phyloP scores from a whole-genome alignment of 169 alveolate species.

The Eimeria necatrix region DNA sequence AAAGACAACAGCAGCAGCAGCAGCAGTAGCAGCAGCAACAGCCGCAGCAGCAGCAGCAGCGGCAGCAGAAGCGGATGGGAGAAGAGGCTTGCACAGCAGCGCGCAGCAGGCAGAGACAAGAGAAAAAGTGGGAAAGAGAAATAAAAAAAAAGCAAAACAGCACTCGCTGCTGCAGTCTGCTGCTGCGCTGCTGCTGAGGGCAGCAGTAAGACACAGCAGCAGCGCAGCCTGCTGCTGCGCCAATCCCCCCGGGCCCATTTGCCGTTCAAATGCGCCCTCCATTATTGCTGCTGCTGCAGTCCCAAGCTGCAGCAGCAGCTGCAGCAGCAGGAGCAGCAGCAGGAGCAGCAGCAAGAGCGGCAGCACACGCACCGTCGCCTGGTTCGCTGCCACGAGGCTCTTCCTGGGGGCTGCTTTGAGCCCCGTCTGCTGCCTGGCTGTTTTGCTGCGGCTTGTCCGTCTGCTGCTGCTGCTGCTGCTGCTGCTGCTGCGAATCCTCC shows the following conservation, averaged over 20 bases:
- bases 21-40: no score
- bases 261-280: no score
- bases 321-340: constrained; percentile 26
- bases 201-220: background rate
- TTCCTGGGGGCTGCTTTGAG: background rate
- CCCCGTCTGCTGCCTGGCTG: background rate
- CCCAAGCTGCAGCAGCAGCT: background rate
- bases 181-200: no score
- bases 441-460: no score
- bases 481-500: background rate
- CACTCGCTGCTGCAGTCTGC: no score
- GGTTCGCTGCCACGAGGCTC: no score
- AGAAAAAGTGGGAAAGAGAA: background rate
- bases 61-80: background rate
- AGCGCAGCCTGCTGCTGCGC: background rate
- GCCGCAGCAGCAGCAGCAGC: constrained; percentile 7
- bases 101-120: background rate
- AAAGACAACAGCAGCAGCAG: no score
- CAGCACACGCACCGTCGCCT: no score
- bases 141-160: background rate
- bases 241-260: no score
- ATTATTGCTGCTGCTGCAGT: constrained; percentile 1
- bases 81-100: background rate
- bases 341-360: no score
- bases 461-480: constrained; percentile 18